Percentiles rank a stretch among this genome's conserved stretches.
Evolutionary conservation across 164 flowering plant genomes (phyloP).

Genomic region (Magnolia kwangsiensis): DNA sequence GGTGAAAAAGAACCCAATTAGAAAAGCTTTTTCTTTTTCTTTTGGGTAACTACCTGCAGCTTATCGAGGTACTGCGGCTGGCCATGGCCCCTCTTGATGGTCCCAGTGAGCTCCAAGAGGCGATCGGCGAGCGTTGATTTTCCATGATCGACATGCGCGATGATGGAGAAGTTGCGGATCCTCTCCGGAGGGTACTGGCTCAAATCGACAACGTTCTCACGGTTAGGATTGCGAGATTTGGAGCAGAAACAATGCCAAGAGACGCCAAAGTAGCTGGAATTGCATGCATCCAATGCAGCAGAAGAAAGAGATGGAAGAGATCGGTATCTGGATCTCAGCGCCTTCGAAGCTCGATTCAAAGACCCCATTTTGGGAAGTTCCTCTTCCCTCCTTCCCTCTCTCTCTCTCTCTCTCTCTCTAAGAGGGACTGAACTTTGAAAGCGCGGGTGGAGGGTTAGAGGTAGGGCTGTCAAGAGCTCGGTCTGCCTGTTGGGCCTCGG

Average conservation of each 20-base stretch:
- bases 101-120: slow-evolving; percentile 92
- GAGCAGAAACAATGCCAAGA: slow-evolving; percentile 39
- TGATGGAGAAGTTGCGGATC: slow-evolving; percentile 90
- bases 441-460: no score
- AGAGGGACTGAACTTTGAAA: no score
- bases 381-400: not conserved
- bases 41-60: slow-evolving; percentile 55
- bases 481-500: no score
- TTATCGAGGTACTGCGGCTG: slow-evolving; percentile 98
- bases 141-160: slow-evolving; percentile 97
- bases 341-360: slow-evolving; percentile 25
- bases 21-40: not conserved
- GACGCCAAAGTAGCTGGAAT: slow-evolving; percentile 6
- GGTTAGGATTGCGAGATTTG: slow-evolving; percentile 38
- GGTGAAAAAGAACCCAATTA: not conserved
- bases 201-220: slow-evolving; percentile 50
- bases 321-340: slow-evolving; percentile 20
- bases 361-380: not conserved
- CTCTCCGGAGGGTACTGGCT: slow-evolving; percentile 65
- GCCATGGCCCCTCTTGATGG: slow-evolving; percentile 85
- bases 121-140: slow-evolving; percentile 94
- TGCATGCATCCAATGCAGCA: slow-evolving; percentile 8
- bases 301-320: slow-evolving; percentile 7
- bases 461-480: no score
- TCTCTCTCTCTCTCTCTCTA: not conserved